These are phyloP conservation scores for Saccharomyces hybrid DNA, from an alignment of 1,139 yeast species.

Conservation along the genomic window DNA sequence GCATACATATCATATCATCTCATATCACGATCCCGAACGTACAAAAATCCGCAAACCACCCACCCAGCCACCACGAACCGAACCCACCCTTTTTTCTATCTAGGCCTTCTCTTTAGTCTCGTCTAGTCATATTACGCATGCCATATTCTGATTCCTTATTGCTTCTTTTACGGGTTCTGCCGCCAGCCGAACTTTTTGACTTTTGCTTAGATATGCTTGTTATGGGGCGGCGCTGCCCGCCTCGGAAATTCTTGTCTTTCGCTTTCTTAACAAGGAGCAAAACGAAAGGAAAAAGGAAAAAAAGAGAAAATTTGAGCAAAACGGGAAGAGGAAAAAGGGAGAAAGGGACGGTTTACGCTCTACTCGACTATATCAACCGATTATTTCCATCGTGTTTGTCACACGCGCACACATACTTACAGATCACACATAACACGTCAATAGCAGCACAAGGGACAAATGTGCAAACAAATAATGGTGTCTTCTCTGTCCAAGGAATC, in stretches of 20 bases:
- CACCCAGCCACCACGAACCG: too few species aligned
- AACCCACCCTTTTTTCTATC: too few species aligned
- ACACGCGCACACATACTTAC: neutral
- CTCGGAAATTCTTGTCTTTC: neutral
- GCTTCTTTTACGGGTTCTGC: too few species aligned
- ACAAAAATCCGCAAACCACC: too few species aligned
- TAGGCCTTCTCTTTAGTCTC: too few species aligned
- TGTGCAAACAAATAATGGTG: neutral
- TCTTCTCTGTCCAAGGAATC: conserved; percentile 3
- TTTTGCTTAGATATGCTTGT: neutral
- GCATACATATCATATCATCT: too few species aligned
- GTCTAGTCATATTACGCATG: too few species aligned
- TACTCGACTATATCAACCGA: neutral
- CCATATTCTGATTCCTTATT: too few species aligned
- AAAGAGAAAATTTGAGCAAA: neutral
- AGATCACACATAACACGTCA: too few species aligned
- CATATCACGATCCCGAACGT: neutral
- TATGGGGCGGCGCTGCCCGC: neutral
- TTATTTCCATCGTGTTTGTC: neutral
- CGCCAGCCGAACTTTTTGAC: too few species aligned
- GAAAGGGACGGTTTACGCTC: neutral
- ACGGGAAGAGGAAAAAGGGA: neutral
- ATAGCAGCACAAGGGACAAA: neutral
- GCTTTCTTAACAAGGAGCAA: neutral
- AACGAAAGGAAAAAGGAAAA: neutral